Conservation (phyloP, 176 grass and related monocot genomes). For the Triticum monococcum region DNA sequence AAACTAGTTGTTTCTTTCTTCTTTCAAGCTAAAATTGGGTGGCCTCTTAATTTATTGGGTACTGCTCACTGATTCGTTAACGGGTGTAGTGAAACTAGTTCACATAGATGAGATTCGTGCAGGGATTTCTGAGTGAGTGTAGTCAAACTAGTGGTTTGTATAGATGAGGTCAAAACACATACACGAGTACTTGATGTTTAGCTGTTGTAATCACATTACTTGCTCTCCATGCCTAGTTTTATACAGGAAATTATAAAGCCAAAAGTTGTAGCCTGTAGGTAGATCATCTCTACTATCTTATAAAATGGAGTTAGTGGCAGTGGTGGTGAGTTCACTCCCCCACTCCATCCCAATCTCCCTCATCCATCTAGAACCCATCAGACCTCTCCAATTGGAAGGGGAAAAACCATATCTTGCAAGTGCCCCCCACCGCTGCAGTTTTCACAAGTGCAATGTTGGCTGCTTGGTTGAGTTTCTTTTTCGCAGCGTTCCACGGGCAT, state of each 20-base stretch:
- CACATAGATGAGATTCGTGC: background rate
- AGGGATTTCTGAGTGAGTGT: background rate
- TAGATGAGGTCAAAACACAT: background rate
- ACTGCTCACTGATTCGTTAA: background rate
- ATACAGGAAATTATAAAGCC: background rate
- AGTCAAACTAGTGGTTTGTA: background rate
- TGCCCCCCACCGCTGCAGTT: no score
- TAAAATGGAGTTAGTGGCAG: no score
- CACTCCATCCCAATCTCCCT: no score
- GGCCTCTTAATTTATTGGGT: background rate
- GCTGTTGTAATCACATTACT: background rate
- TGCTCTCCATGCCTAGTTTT: background rate
- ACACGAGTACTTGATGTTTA: background rate
- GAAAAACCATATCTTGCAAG: no score
- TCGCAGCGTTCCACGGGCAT: no score
- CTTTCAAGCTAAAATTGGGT: background rate
- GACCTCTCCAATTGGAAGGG: no score
- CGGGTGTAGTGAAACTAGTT: background rate
- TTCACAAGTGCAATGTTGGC: no score
- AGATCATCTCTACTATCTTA: background rate
- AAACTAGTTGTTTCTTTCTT: background rate
- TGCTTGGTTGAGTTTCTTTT: no score
- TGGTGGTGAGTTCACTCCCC: no score
- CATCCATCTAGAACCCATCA: no score
- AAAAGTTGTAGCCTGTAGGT: background rate